Evolutionary conservation across 2,329 filamentous ascomycete species (phyloP).

Genomic region (Aspergillus thermomutatus): DNA sequence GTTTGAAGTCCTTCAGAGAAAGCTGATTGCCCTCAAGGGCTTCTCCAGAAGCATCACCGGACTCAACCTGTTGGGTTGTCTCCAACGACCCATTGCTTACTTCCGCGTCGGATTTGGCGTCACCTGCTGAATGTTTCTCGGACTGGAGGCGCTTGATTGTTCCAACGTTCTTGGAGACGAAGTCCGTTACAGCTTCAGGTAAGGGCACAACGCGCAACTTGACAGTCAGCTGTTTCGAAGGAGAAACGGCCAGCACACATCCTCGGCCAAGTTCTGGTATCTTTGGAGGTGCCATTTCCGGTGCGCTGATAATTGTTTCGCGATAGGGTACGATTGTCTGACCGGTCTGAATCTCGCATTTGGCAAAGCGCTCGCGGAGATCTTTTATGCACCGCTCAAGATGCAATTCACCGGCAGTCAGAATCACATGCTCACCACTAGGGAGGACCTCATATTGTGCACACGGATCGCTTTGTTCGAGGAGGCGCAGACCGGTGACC

Average conservation of each 20-base stretch:
- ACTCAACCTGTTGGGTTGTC: slow-evolving; percentile 36
- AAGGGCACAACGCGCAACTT: slow-evolving; percentile 75
- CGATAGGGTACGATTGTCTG: slow-evolving; percentile 93
- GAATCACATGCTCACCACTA: slow-evolving; percentile 89
- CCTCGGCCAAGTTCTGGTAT: slow-evolving; percentile 86
- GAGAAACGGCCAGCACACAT: slow-evolving; percentile 69
- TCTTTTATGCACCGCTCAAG: slow-evolving; percentile 92
- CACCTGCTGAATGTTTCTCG: slow-evolving; percentile 58
- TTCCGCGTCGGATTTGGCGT: slow-evolving; percentile 36
- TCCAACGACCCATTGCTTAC: slow-evolving; percentile 38
- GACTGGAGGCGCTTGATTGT: slow-evolving; percentile 78
- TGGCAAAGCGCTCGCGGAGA: slow-evolving; percentile 85
- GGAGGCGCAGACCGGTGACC: slow-evolving; percentile 79
- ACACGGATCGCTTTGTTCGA: slow-evolving; percentile 93
- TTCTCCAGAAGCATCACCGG: slow-evolving; percentile 51
- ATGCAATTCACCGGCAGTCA: slow-evolving; percentile 92
- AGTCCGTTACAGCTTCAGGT: slow-evolving; percentile 74
- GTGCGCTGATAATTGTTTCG: slow-evolving; percentile 81
- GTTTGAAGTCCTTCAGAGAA: slow-evolving; percentile 72
- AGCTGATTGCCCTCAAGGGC: slow-evolving; percentile 60
- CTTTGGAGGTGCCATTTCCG: slow-evolving; percentile 87
- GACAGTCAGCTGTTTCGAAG: slow-evolving; percentile 81
- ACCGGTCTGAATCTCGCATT: slow-evolving; percentile 90
- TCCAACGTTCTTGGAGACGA: slow-evolving; percentile 73
- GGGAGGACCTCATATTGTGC: slow-evolving; percentile 91